Evolutionary conservation across 2,329 filamentous ascomycete species (phyloP), one percentile per base, ranked within the genome.

Genomic region (Aureobasidium uvarum): DNA sequence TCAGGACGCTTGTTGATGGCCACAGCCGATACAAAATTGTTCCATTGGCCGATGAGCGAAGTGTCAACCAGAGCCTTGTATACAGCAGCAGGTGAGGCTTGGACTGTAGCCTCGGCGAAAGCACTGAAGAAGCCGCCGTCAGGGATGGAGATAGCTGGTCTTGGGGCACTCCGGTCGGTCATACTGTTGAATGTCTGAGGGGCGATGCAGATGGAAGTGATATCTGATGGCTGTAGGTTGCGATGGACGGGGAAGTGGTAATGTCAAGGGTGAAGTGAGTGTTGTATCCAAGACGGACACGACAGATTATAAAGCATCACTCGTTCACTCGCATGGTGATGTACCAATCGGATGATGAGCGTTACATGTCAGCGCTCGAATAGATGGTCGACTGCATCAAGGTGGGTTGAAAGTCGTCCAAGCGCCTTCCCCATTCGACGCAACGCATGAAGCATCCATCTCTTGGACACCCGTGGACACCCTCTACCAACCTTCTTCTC

Each of bases 41-140:
- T 83, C 81, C 81, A 83, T 54, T 76, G 69, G 25, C 76, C 74
- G 77, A 78, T 83, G 59, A 76, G 78, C 25, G 78, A 77, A 33
- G 79, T 78, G 70, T 82, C 74, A 56, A 78, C 74, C 4, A 82
- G 71, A 10, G 75, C 74, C 28, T 77, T 72, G 75, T 80, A 81
- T 66, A 81, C 77, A n/a, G 74, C 70, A 25, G 74, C 68, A 3
- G 79, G 73, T 10, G 79, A 74, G 1, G 79, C 80, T 50, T 72
- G 69, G 71, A 81, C 80, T 38, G 70, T 68, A 51, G 70, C 74
- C 60, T 76, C 68, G 45, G 70, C 70, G 66, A 73, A 74, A 38
- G 74, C 68, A 65, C 71, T 74, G 67, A 74, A 77, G 46, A 70
- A 51, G 64, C 73, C 74, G 56, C 74, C 74, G 16, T 68, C 63